Percentiles rank a stretch among this genome's conserved stretches.
These are phyloP conservation scores for Mycena citricolor DNA, from an alignment of 1,284 basidiomycete genomes.

Conservation along the genomic window DNA sequence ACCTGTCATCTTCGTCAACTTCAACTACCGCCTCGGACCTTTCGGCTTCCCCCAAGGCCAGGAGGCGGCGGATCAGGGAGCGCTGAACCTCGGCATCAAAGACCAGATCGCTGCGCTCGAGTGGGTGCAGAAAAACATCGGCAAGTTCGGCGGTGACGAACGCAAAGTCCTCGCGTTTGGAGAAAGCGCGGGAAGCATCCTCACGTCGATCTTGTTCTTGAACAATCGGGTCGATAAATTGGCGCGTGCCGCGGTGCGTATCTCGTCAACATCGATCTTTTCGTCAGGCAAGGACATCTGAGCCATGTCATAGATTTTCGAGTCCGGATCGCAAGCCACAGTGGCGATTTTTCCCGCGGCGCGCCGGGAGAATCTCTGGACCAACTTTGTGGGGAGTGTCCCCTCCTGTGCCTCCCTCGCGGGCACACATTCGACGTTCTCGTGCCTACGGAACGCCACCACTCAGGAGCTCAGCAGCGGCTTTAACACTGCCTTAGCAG, in stretches of 20 bases:
- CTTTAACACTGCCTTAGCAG: slow-evolving; percentile 26
- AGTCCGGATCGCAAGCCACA: slow-evolving; percentile 18
- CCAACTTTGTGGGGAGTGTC: slow-evolving; percentile 17
- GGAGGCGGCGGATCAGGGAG: slow-evolving; percentile 31
- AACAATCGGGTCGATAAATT: slow-evolving; percentile 26
- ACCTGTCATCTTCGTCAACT: slow-evolving; percentile 36
- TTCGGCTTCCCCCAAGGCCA: slow-evolving; percentile 40
- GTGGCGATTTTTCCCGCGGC: slow-evolving; percentile 8
- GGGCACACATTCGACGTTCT: slow-evolving; percentile 36
- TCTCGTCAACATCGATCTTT: background rate
- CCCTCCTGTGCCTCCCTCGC: slow-evolving; percentile 16
- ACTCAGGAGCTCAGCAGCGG: slow-evolving; percentile 38
- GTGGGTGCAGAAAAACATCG: slow-evolving; percentile 40
- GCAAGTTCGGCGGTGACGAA: slow-evolving; percentile 40
- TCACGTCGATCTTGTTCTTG: slow-evolving; percentile 34
- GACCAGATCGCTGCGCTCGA: slow-evolving; percentile 36
- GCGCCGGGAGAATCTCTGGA: slow-evolving; percentile 13
- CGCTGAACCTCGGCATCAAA: slow-evolving; percentile 36
- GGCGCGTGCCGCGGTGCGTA: slow-evolving; percentile 32
- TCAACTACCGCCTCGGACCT: slow-evolving; percentile 44
- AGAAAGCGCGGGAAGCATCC: slow-evolving; percentile 37
- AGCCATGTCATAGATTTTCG: slow-evolving; percentile 12
- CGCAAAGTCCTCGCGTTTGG: slow-evolving; percentile 41
- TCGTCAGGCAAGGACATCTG: background rate
- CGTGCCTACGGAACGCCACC: slow-evolving; percentile 40